Base-by-base conservation (phyloP, 139 green algal species). In the Haematococcus lacustris region DNA sequence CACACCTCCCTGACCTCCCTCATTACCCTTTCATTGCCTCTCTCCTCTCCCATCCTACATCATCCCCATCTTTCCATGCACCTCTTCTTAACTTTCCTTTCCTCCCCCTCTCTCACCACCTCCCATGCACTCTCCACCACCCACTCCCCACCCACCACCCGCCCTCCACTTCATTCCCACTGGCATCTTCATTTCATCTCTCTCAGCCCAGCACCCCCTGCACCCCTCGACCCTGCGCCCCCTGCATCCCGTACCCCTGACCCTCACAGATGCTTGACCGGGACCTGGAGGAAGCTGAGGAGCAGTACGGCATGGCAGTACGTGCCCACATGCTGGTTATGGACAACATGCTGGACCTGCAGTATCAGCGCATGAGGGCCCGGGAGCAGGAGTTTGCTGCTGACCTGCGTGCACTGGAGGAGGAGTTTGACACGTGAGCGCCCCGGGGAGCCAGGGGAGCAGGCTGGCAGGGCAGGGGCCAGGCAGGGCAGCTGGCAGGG, bases 251-350 rank as follows among this genome's bases (percentile, higher is more conserved):
- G 26, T n/a, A 13, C 13, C 47, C 13, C 47, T n/a, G 17, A 30
- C 57, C 23, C 61, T 41, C 40, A 28, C 82, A 92, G 88, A 87
- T 89, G 76, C 82, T 97, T 62, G 87, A 96, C 68, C 79, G 83
- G 9, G 92, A 97, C 75, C 80, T 97, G 43, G 89, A 92, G 73
- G 89, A 92, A 50, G 86, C 86, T 3, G 89, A 97, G 81, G 87
- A 91, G 79, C 91, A 97, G 87, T 90, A 93, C 76, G 73, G 79
- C 37, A 79, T 80, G 37, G 87, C 88, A 25, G 74, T 88, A 64
- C 75, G 83, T 21, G 73, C 69, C 1, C 89, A 96, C 82, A 77
- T 89, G 74, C 69, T 91, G 41, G 76, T 90, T 38, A 67, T 96
- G 35, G 89, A 94, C 79, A 77, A 63, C 62, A 79, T 97, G 59